Conservation (phyloP, 768 basidiomycete species). For the Lyophyllum shimeji region DNA sequence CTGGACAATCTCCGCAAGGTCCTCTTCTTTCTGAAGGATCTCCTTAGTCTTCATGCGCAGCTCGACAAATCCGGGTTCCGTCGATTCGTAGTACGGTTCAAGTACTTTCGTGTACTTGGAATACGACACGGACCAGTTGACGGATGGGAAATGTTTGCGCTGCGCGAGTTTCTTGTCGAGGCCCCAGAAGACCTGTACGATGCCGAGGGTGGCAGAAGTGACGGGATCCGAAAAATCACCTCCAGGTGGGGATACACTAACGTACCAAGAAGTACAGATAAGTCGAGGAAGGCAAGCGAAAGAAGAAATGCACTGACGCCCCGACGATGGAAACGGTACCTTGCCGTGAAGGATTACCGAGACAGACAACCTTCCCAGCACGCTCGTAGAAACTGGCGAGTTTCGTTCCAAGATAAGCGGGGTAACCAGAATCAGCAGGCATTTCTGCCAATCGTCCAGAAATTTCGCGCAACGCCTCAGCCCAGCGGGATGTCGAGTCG, state of each 20-base stretch:
- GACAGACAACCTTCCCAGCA: conserved; percentile 91
- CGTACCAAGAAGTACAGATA: conserved; percentile 11
- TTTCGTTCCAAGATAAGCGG: conserved; percentile 94
- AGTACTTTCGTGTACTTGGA: conserved; percentile 97
- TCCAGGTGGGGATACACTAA: conserved; percentile 95
- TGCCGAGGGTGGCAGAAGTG: conserved; percentile 94
- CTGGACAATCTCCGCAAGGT: conserved; percentile 98
- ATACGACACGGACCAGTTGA: conserved; percentile 99
- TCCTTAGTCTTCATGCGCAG: conserved; percentile 91
- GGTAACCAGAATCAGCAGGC: conserved; percentile 99
- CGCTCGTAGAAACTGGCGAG: conserved; percentile 98
- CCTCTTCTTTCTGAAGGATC: conserved; percentile 98
- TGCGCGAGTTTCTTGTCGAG: conserved; percentile 99
- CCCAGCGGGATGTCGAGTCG: conserved; percentile 98
- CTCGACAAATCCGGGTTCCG: conserved; percentile 93
- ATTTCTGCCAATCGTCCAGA: conserved; percentile 99
- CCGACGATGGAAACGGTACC: conserved; percentile 99
- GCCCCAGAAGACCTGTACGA: conserved; percentile 99
- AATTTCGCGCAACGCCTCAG: conserved; percentile 98
- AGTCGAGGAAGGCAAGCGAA: neutral
- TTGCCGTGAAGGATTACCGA: conserved; percentile 84
- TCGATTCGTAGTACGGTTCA: conserved; percentile 88
- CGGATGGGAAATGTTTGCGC: conserved; percentile 99
- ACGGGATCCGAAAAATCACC: conserved; percentile 99
- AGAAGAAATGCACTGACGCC: conserved; percentile 64